Base-by-base conservation (phyloP, 192 early-diverging fungal genomes). In the Gamsiella multidivaricata region DNA sequence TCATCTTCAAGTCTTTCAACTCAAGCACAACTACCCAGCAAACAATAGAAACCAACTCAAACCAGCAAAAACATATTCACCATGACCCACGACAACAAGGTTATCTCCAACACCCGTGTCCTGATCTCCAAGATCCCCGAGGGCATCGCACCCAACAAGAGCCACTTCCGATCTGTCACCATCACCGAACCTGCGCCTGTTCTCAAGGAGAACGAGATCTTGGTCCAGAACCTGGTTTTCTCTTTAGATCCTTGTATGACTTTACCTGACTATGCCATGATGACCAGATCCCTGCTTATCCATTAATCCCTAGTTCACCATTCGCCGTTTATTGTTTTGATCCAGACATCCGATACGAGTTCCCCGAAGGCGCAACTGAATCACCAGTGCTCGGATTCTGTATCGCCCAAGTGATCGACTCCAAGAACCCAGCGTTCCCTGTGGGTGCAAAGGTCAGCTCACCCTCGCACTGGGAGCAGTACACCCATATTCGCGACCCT, bases 181-280 rank as follows among this genome's bases (percentile, higher is more conserved):
- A 5, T 42, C 0, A 54, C 31, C 11, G 65, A 61, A 26, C 20
- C 31, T 29, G 32, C 43, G 9, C 72, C 72, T 6, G 42, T 37
- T 2, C 59, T 91, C 20, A 58, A 73, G 29, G 75, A 87, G 25
- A 80, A 78, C 15, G 78, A 87, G 29, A 36, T 85, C 51, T 46
- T 94, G 37, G 61, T 95, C 17, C 89, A 91, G 58, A 85, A 84
- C 37, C 71, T 89, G 18, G 87, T 84, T 53, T 80, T 94, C n/a
- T 92, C 90, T 8, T 79, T 94, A 23, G 92, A 95, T 80, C 93
- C 91, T 11, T 94, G 95, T 78, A 90, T 91, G 89, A 86, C 88
- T 33, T 28, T 37, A 28, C 5, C n/a, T 14, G 29, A n/a, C 26
- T 4, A 5, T 2, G 47, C 18, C 9, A 12, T n/a, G n/a, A n/a